Base-by-base conservation (phyloP, 768 basidiomycete species). In the Tricholoma hemisulphureum region DNA sequence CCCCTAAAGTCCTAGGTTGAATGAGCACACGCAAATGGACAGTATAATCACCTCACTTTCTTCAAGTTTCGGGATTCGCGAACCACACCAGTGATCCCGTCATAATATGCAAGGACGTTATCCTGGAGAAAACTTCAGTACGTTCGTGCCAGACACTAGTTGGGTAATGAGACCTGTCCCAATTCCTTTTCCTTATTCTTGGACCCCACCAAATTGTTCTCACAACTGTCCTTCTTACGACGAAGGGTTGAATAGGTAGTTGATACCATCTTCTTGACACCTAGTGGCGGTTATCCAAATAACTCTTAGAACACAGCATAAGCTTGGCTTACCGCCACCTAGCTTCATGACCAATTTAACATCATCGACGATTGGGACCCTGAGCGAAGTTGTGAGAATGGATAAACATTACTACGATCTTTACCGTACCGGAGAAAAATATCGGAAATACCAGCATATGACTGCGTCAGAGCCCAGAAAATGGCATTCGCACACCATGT, bases 401-500 rank as follows among this genome's bases (percentile, higher is more conserved):
- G 23, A 37, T 18, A 21, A 20, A 41, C n/a, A 21, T 20, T 28
- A 18, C n/a, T 31, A 5, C 4, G 7, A 55, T 46, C 8, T 8
- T 14, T 18, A 5, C 63, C 69, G 57, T 51, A 79, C 77, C 77
- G 75, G 64, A 49, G 43, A 13, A 84, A 78, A 45, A 82, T 75
- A 58, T 82, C 75, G 2, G 77, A 77, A 28, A 83, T 75, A 13
- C 75, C 74, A 0, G 71, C 67, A 52, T 79, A 77, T 58, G 77
- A 78, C 55, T 82, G 73, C 11, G 81, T 80, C 14, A 84, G 66
- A 0, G 78, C 79, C 70, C 76, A 79, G 57, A 85, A 79, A 4
- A 83, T 76, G 8, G 81, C 80, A 23, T 70, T 72, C 0, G 74
- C 75, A 2, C 80, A 77, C 3, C 79, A 79, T 4, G 76, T 77